Evolutionary conservation across 371 early-diverging fungal species (phyloP).

Genomic region (Mortierella sp.): DNA sequence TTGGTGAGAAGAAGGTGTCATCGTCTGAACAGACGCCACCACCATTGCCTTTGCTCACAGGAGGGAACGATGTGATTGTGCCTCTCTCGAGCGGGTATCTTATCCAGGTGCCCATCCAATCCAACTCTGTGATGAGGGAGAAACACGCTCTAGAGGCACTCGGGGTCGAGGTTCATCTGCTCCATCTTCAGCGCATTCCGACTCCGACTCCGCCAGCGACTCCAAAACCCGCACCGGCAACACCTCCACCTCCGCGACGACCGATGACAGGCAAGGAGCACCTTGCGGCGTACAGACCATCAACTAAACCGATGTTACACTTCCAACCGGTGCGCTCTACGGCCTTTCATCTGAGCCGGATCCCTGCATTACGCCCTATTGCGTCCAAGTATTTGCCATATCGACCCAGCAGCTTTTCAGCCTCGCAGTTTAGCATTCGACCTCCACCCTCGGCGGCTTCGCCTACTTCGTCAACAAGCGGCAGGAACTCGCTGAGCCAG

Average conservation of each 20-base stretch:
- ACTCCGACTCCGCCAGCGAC: neutral
- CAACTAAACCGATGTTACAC: neutral
- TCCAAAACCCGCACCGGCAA: neutral
- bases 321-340: slow-evolving; percentile 21
- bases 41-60: neutral
- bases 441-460: neutral
- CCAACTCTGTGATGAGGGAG: slow-evolving; percentile 60
- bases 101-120: slow-evolving; percentile 61
- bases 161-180: slow-evolving; percentile 62
- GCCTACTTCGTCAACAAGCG: neutral
- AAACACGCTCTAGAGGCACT: slow-evolving; percentile 62
- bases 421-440: slow-evolving; percentile 10
- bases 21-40: neutral
- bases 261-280: neutral
- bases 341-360: slow-evolving; percentile 32
- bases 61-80: slow-evolving; percentile 61
- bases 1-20: neutral
- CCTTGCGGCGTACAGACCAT: slow-evolving; percentile 13
- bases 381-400: slow-evolving; percentile 17
- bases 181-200: slow-evolving; percentile 36
- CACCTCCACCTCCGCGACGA: neutral
- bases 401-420: slow-evolving; percentile 9
- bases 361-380: slow-evolving; percentile 15
- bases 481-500: neutral
- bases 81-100: slow-evolving; percentile 73